These are phyloP conservation scores for Pythium coloratum DNA, from an alignment of 352 stramenopile genomes.

Conservation along the genomic window DNA sequence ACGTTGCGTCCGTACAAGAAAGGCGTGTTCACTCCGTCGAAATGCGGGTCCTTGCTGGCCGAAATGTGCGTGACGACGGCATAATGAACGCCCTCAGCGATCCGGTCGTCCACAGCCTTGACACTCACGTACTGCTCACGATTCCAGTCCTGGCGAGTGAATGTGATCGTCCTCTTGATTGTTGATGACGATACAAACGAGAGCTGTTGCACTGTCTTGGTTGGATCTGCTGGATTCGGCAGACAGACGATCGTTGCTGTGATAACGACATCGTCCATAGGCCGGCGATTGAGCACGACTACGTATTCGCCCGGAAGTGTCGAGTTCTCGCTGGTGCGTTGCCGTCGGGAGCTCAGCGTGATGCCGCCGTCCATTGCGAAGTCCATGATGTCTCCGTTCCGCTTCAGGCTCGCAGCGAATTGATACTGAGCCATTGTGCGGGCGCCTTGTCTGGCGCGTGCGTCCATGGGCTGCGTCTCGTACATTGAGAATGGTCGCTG, in stretches of 20 bases:
- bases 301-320: slow-evolving; percentile 51
- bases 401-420: slow-evolving; percentile 58
- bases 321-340: slow-evolving; percentile 50
- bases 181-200: slow-evolving; percentile 27
- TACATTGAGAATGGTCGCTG: slow-evolving; percentile 40
- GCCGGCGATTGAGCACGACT: slow-evolving; percentile 67
- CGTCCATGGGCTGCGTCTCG: slow-evolving; percentile 57
- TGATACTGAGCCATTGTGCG: slow-evolving; percentile 35
- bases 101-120: slow-evolving; percentile 49
- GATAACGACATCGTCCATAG: slow-evolving; percentile 49
- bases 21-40: slow-evolving; percentile 46
- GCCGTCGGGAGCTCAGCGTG: slow-evolving; percentile 46
- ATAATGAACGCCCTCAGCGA: slow-evolving; percentile 67
- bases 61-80: slow-evolving; percentile 47
- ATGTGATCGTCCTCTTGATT: slow-evolving; percentile 32
- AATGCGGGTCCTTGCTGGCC: slow-evolving; percentile 53
- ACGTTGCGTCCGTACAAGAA: slow-evolving; percentile 64
- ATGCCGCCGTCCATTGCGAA: slow-evolving; percentile 73
- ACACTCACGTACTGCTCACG: slow-evolving; percentile 61
- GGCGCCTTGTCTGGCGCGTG: slow-evolving; percentile 27
- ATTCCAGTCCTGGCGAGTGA: slow-evolving; percentile 68
- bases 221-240: slow-evolving; percentile 24
- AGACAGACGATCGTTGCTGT: slow-evolving; percentile 42
- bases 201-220: slow-evolving; percentile 43
- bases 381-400: slow-evolving; percentile 59